A percentile compares a stretch with the other conserved stretches of the same genome.
Evolutionary conservation across 192 early-diverging fungal species (phyloP).

Genomic region (Coemansia asiatica): DNA sequence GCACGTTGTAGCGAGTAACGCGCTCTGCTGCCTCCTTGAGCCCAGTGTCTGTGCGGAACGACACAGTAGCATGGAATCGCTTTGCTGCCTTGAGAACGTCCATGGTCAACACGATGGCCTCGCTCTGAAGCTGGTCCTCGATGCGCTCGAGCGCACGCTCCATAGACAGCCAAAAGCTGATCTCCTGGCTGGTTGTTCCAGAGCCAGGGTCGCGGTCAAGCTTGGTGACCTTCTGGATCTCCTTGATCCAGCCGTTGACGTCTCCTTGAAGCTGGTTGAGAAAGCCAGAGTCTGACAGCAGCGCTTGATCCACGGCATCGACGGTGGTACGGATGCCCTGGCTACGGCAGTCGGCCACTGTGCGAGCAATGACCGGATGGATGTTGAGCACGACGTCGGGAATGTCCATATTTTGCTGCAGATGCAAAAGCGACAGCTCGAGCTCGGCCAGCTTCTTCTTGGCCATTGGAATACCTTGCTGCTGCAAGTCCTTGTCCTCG

Average conservation of each 20-base stretch:
- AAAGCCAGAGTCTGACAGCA: slow-evolving; percentile 80
- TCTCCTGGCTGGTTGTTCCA: slow-evolving; percentile 94
- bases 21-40: slow-evolving; percentile 92
- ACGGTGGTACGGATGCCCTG: slow-evolving; percentile 65
- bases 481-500: slow-evolving; percentile 62
- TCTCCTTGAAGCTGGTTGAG: slow-evolving; percentile 93
- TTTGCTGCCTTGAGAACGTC: slow-evolving; percentile 96
- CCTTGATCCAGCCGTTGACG: slow-evolving; percentile 98
- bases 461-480: slow-evolving; percentile 84
- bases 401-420: slow-evolving; percentile 99
- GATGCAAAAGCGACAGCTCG: slow-evolving; percentile 87
- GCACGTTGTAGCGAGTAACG: slow-evolving; percentile 91
- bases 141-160: slow-evolving; percentile 90
- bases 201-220: slow-evolving; percentile 87
- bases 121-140: slow-evolving; percentile 92
- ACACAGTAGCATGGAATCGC: slow-evolving; percentile 96
- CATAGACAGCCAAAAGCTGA: slow-evolving; percentile 99
- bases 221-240: slow-evolving; percentile 98
- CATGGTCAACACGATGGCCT: slow-evolving; percentile 85
- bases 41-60: slow-evolving; percentile 96
- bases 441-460: slow-evolving; percentile 99
- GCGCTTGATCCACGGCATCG: slow-evolving; percentile 68
- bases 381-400: slow-evolving; percentile 86
- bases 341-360: slow-evolving; percentile 69
- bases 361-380: slow-evolving; percentile 77